Evolutionary conservation across 1,139 yeast genomes (phyloP).

Genomic region (Pneumocystis sp.): DNA sequence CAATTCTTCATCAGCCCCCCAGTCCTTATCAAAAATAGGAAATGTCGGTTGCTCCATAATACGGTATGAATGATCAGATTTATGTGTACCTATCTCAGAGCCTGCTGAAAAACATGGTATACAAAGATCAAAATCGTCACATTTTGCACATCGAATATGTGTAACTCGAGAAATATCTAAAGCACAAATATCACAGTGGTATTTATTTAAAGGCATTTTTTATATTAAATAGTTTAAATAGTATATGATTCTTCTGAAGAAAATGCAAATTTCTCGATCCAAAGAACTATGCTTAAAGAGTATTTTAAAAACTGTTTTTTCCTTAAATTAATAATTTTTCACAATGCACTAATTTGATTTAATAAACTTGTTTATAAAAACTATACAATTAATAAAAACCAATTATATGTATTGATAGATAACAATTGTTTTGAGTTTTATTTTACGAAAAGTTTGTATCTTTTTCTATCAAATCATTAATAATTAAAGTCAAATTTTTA

Average conservation of each 20-base stretch:
- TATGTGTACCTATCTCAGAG: conserved; percentile 61
- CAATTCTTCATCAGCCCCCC: conserved; percentile 98
- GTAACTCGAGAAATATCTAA: conserved; percentile 88
- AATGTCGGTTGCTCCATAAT: conserved; percentile 89
- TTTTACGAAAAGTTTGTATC: background rate
- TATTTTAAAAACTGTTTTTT: background rate
- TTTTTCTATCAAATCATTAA: background rate
- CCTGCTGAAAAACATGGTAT: conserved; percentile 94
- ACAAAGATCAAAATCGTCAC: conserved; percentile 86
- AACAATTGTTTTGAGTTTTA: background rate
- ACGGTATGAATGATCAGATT: conserved; percentile 86
- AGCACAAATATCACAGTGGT: conserved; percentile 90
- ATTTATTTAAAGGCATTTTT: conserved; percentile 27
- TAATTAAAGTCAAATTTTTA: background rate
- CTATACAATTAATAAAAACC: background rate
- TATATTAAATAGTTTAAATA: background rate
- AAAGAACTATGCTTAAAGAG: background rate
- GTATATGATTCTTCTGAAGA: background rate
- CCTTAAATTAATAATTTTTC: background rate
- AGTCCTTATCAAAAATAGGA: conserved; percentile 74
- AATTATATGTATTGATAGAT: background rate
- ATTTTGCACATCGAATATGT: conserved; percentile 78
- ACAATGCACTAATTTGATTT: background rate
- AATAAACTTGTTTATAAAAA: background rate
- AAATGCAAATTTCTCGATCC: background rate